These are phyloP conservation scores for Puccinia coronata DNA, from an alignment of 1,284 basidiomycete species.

Conservation along the genomic window DNA sequence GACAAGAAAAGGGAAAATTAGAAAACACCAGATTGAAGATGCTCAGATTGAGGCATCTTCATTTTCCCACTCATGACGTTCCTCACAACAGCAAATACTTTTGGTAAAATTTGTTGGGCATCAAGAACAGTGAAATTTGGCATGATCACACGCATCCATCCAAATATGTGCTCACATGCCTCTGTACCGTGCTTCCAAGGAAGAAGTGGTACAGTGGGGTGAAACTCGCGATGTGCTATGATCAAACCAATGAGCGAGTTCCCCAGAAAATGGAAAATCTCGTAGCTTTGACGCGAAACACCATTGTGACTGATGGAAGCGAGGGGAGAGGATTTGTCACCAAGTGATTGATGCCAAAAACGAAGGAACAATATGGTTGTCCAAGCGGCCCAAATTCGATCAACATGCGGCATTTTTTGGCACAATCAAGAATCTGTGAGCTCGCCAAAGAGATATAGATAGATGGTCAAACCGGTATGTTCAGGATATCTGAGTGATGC, in stretches of 20 bases:
- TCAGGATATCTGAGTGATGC: background rate
- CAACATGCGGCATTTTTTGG: background rate
- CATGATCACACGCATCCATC: constrained; percentile 5
- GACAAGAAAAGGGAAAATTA: background rate
- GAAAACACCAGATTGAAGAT: background rate
- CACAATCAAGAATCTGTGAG: constrained; percentile 18
- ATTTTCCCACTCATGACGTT: constrained; percentile 28
- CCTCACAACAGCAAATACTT: constrained; percentile 25
- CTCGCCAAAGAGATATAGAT: constrained; percentile 12
- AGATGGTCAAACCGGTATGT: constrained; percentile 3
- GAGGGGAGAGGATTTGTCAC: background rate
- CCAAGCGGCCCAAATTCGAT: constrained; percentile 16
- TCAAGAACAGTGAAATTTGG: constrained; percentile 16
- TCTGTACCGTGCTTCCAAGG: constrained; percentile 31
- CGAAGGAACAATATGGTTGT: background rate
- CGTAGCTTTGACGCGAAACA: constrained; percentile 21
- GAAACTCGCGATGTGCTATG: constrained; percentile 16
- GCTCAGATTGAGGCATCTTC: constrained; percentile 33
- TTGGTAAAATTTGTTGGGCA: constrained; percentile 26
- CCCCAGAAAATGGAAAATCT: constrained; percentile 13
- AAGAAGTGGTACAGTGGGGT: background rate
- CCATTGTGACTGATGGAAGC: constrained; percentile 3
- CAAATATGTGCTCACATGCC: background rate
- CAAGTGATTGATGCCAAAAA: constrained; percentile 31
- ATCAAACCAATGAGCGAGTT: constrained; percentile 26